These are phyloP conservation scores for Austroboletus novae-zelandiae DNA, from an alignment of 1,284 basidiomycete genomes.

Conservation along the genomic window DNA sequence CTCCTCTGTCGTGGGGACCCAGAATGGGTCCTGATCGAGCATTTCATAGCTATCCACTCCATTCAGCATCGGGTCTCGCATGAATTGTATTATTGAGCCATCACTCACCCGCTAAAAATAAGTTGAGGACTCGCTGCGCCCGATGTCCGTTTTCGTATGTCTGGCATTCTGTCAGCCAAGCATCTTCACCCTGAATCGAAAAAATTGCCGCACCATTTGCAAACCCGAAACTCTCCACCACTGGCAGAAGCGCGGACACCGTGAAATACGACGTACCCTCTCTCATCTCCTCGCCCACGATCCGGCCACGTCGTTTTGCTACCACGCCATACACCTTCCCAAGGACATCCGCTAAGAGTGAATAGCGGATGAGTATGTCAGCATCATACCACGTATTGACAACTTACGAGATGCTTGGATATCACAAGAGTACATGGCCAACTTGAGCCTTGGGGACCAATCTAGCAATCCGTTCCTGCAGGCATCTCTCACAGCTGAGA, in stretches of 20 bases:
- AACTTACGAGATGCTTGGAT: constrained; percentile 94
- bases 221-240: constrained; percentile 97
- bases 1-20: constrained; percentile 98
- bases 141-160: constrained; percentile 94
- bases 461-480: constrained; percentile 89
- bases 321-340: constrained; percentile 98
- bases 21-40: constrained; percentile 94
- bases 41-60: constrained; percentile 67
- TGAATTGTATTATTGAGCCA: neutral
- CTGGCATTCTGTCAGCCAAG: constrained; percentile 33
- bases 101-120: constrained; percentile 85
- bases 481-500: constrained; percentile 86
- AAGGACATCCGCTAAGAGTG: constrained; percentile 80
- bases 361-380: constrained; percentile 6
- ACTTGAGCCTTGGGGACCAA: constrained; percentile 96
- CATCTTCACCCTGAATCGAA: neutral
- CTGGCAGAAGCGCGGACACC: constrained; percentile 87
- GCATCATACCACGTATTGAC: neutral
- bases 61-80: constrained; percentile 17
- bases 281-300: constrained; percentile 98
- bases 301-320: constrained; percentile 84
- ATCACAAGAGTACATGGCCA: constrained; percentile 99
- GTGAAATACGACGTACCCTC: constrained; percentile 97
- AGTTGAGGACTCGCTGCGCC: constrained; percentile 97
- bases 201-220: constrained; percentile 70